A percentile compares a stretch with the other conserved stretches of the same genome.
phyloP scores from a whole-genome alignment of 1,284 basidiomycete species.

The Flammula alnicola region DNA sequence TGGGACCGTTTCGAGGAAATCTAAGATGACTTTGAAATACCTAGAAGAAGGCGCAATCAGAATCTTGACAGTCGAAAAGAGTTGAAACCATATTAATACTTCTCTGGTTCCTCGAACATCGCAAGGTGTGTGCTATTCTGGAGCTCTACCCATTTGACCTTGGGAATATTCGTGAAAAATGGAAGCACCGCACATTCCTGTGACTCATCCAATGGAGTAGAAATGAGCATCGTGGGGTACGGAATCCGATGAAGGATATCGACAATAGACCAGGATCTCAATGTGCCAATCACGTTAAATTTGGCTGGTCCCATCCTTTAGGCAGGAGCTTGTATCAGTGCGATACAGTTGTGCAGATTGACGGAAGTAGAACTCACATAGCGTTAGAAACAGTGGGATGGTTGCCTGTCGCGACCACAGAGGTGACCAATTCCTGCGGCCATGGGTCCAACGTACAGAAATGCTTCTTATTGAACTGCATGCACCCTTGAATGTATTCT shows the following conservation, averaged over 20 bases:
- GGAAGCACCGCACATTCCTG: constrained; percentile 24
- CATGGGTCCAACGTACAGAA: constrained; percentile 32
- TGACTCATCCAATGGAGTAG: constrained; percentile 21
- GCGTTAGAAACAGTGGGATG: constrained; percentile 29
- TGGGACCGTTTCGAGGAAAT: no score
- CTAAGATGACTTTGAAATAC: constrained; percentile 18
- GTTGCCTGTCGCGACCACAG: constrained; percentile 18
- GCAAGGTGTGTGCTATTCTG: constrained; percentile 20
- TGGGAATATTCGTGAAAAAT: constrained; percentile 23
- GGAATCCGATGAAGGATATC: constrained; percentile 22
- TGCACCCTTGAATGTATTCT: constrained; percentile 29
- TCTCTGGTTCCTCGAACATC: constrained; percentile 20
- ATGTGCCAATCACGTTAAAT: constrained; percentile 24
- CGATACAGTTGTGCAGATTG: background rate
- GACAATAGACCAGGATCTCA: constrained; percentile 25
- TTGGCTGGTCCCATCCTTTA: constrained; percentile 27
- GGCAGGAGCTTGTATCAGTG: background rate
- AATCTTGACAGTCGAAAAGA: background rate
- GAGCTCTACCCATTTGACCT: constrained; percentile 26
- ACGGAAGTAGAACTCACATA: constrained; percentile 17
- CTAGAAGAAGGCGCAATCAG: background rate
- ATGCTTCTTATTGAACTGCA: constrained; percentile 31
- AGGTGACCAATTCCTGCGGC: constrained; percentile 24
- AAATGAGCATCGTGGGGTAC: constrained; percentile 23
- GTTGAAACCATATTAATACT: constrained; percentile 1